Evolutionary conservation across 179 eudicot genomes (phyloP).

Genomic region (Nepenthes alata): DNA sequence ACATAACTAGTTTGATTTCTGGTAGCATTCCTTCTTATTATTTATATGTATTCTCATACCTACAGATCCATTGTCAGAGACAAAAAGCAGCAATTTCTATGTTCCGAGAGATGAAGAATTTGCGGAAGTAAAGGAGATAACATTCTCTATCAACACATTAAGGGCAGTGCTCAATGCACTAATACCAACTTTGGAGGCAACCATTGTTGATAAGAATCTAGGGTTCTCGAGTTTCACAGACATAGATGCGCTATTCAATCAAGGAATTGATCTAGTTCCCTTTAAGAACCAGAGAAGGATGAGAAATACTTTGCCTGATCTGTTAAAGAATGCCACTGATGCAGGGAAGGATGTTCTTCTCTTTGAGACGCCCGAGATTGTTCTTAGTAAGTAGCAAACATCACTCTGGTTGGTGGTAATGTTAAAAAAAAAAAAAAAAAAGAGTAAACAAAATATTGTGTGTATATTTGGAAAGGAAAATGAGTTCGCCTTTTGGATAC

Average conservation of each 20-base stretch:
- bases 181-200: constrained; percentile 38
- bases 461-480: too few species aligned
- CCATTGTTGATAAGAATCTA: constrained; percentile 20
- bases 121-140: constrained; percentile 39
- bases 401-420: too few species aligned
- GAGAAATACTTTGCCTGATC: constrained; percentile 27
- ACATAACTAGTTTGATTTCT: neutral
- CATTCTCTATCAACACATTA: constrained; percentile 41
- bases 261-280: constrained; percentile 35
- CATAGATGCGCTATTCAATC: constrained; percentile 42
- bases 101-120: constrained; percentile 82
- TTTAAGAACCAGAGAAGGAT: constrained; percentile 8
- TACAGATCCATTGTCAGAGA: constrained; percentile 49
- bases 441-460: too few species aligned
- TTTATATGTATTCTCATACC: neutral
- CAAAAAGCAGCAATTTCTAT: constrained; percentile 27
- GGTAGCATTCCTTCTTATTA: neutral
- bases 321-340: constrained; percentile 21
- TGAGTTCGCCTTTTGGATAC: too few species aligned
- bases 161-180: constrained; percentile 42
- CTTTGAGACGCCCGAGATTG: constrained; percentile 10
- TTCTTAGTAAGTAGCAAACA: constrained; percentile 5
- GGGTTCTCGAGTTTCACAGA: constrained; percentile 52
- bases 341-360: neutral
- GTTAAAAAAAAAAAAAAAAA: too few species aligned